Evolutionary conservation across 805 yeast genomes (phyloP).

Genomic region (Torulaspora gathmanii): DNA sequence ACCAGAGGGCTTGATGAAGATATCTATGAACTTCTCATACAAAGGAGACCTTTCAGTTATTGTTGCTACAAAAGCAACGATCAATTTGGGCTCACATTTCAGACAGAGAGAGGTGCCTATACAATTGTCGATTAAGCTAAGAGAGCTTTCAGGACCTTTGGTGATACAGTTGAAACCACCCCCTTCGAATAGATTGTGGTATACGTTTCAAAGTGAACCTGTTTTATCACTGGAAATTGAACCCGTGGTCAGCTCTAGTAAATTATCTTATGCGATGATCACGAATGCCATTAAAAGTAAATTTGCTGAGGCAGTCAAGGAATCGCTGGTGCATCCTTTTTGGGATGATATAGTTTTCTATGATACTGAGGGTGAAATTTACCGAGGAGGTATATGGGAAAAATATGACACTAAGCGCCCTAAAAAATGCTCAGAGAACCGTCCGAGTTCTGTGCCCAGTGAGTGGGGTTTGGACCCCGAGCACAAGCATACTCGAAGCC

Average conservation of each 20-base stretch:
- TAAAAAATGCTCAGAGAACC: not conserved
- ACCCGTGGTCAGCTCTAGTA: slow-evolving; percentile 85
- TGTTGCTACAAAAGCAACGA: slow-evolving; percentile 71
- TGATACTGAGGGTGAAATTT: slow-evolving; percentile 61
- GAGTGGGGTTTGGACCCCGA: not conserved
- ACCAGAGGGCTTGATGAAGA: slow-evolving; percentile 71
- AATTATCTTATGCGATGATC: slow-evolving; percentile 69
- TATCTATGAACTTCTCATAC: slow-evolving; percentile 60
- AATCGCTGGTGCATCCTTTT: slow-evolving; percentile 75
- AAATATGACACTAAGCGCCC: slow-evolving; percentile 4
- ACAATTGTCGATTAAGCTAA: slow-evolving; percentile 62
- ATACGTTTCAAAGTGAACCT: slow-evolving; percentile 78
- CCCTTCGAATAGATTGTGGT: slow-evolving; percentile 90
- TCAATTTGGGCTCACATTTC: slow-evolving; percentile 72
- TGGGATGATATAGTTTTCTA: slow-evolving; percentile 84
- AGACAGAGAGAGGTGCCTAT: slow-evolving; percentile 72
- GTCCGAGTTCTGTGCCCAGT: not conserved
- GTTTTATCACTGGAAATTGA: slow-evolving; percentile 68
- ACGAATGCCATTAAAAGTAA: slow-evolving; percentile 76
- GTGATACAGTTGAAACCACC: slow-evolving; percentile 74
- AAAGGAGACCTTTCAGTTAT: slow-evolving; percentile 72
- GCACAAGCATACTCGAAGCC: not conserved
- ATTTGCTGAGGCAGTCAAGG: slow-evolving; percentile 72
- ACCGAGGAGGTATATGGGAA: slow-evolving; percentile 92
- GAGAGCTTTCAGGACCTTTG: slow-evolving; percentile 68